Evolutionary conservation across 2,329 filamentous ascomycete species (phyloP), one percentile per base, ranked within the genome.

Genomic region (Phyllosticta citribraziliensis): DNA sequence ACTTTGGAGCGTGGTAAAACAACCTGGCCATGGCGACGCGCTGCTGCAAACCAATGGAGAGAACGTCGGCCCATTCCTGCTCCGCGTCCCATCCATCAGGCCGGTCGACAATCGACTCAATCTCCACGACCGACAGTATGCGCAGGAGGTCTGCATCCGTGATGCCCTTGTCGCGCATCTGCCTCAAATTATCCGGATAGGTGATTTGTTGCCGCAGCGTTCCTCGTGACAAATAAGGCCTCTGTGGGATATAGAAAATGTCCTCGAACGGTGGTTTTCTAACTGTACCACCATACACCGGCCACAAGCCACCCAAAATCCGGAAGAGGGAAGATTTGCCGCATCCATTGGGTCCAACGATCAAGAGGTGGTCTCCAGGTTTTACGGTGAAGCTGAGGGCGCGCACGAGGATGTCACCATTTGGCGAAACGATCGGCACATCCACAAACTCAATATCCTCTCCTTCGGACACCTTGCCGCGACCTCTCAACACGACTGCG

Each of bases 181-280:
- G 88, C 57, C 89, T 87, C 19, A 96, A 75, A 9, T 86, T 88
- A 74, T 99, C 94, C 0, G 94, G 94, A 74, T 99, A 99, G 63
- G 94, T 96, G 67, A 99, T 91, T 70, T 99, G 94, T 73, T 97
- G 91, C 50, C 94, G 87, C n/a, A 99, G 83, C 1, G 89, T 91
- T 22, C 94, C 94, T 58, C 91, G 86, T 14, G 89, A 94, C 1
- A 99, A 82, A 71, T 99, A 99, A 0, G 94, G 94, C 1, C 94
- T 86, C 71, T 99, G 94, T 0, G 94, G 94, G 65, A 99, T 95
- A 77, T 99, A 99, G 77, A 97, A 99, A 71, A 99, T 97, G 71
- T 94, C 88, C 66, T 89, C 86, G 69, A 93, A 94, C 1, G 89
- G 86, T 1, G 94, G 94, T 73, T 97, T 97, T 69, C 90, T 83